Percentiles rank a stretch among this genome's conserved stretches.
phyloP scores from a whole-genome alignment of 352 stramenopile genomes.

The Phytopythium delawarense region DNA sequence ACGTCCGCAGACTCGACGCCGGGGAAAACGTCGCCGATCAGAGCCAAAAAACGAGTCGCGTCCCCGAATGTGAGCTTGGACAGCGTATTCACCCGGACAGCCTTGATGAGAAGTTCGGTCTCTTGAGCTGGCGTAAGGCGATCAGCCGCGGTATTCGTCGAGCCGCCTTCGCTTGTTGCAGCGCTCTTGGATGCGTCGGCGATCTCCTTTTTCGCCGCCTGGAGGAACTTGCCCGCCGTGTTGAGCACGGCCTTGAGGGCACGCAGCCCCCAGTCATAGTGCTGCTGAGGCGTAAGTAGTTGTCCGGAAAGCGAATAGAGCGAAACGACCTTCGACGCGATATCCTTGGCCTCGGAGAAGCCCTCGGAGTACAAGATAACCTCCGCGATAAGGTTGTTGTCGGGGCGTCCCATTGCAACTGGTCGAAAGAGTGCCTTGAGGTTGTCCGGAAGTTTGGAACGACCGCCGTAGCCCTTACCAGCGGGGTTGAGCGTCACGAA shows the following conservation, averaged over 20 bases:
- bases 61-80: constrained; percentile 95
- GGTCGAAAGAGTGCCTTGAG: constrained; percentile 94
- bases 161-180: constrained; percentile 10
- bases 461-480: constrained; percentile 92
- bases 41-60: constrained; percentile 82
- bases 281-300: constrained; percentile 85
- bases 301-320: constrained; percentile 89
- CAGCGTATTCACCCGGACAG: constrained; percentile 93
- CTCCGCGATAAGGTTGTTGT: constrained; percentile 94
- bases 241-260: constrained; percentile 94
- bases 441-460: constrained; percentile 92
- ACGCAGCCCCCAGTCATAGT: constrained; percentile 94
- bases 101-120: constrained; percentile 93
- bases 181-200: constrained; percentile 8
- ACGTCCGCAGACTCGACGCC: constrained; percentile 83
- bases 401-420: constrained; percentile 89
- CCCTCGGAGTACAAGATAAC: constrained; percentile 92
- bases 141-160: constrained; percentile 10
- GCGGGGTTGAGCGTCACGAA: constrained; percentile 96
- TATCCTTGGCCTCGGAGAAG: constrained; percentile 87
- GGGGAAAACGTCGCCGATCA: constrained; percentile 94
- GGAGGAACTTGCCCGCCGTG: constrained; percentile 90
- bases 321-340: constrained; percentile 89
- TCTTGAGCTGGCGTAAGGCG: constrained; percentile 72
- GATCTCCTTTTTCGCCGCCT: constrained; percentile 71